Evolutionary conservation across 2,329 filamentous ascomycete species (phyloP).

Genomic region (Penicillium sp.): DNA sequence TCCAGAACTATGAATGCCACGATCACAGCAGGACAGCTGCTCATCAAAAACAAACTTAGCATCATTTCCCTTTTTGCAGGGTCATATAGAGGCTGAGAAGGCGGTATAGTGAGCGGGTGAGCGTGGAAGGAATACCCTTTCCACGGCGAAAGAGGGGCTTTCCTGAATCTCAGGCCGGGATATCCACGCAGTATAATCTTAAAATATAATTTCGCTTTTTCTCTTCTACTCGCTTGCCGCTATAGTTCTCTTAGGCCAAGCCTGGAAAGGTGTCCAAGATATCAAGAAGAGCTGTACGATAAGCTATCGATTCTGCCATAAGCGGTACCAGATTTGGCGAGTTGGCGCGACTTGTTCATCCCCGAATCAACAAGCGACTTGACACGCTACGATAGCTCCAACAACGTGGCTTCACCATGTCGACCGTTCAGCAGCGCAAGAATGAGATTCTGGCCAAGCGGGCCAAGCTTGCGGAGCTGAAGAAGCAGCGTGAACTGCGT

Average conservation of each 20-base stretch:
- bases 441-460: constrained; percentile 97
- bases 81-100: too few relatives aligned
- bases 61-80: too few relatives aligned
- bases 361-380: not conserved
- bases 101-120: too few relatives aligned
- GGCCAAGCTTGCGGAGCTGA: constrained; percentile 94
- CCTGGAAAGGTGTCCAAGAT: not conserved
- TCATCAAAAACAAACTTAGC: too few relatives aligned
- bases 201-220: too few relatives aligned
- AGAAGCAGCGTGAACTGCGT: constrained; percentile 82
- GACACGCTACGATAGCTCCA: constrained; percentile 11
- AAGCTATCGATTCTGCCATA: not conserved
- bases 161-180: too few relatives aligned
- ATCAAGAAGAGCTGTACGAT: not conserved
- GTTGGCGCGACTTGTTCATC: not conserved
- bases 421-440: constrained; percentile 66
- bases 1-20: too few relatives aligned
- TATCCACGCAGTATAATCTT: too few relatives aligned
- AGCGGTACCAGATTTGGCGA: not conserved
- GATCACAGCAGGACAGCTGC: too few relatives aligned
- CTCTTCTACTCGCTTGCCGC: too few relatives aligned
- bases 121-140: too few relatives aligned
- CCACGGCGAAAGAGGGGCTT: too few relatives aligned
- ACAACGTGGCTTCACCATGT: constrained; percentile 25
- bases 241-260: not conserved